Percentiles rank a stretch among this genome's conserved stretches.
phyloP scores from a whole-genome alignment of 1,284 basidiomycete genomes.

The Cryptococcus sp. region DNA sequence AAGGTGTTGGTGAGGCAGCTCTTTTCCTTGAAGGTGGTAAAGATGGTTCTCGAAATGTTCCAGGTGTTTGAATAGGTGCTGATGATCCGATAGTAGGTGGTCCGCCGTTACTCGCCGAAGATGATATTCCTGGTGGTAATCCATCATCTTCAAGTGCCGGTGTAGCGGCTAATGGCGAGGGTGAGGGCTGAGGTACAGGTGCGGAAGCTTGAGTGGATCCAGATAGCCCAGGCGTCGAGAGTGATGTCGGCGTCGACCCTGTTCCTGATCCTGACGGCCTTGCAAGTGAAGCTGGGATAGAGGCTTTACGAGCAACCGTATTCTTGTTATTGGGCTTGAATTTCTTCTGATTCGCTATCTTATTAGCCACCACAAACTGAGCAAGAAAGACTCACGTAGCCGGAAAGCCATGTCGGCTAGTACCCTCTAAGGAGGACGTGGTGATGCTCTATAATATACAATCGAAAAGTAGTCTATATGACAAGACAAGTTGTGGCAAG shows the following conservation, averaged over 20 bases:
- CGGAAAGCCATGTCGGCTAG: slow-evolving; percentile 23
- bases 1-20: not conserved
- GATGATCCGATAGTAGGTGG: not conserved
- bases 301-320: slow-evolving; percentile 9
- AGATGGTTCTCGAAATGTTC: not conserved
- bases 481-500: too few species aligned
- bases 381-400: slow-evolving; percentile 15
- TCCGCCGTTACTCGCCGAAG: not conserved
- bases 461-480: too few species aligned
- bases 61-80: not conserved
- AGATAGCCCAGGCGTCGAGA: too few species aligned
- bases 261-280: not conserved
- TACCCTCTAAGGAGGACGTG: not conserved
- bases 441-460: too few species aligned
- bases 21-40: not conserved
- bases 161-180: too few species aligned
- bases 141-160: not conserved
- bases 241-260: too few species aligned
- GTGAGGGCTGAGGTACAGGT: too few species aligned
- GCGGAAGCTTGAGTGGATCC: too few species aligned
- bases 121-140: not conserved
- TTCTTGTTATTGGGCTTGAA: slow-evolving; percentile 25
- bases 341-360: slow-evolving; percentile 27
- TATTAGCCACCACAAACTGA: not conserved
- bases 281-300: not conserved